Evolutionary conservation across 129 eudicot genomes (phyloP).

Genomic region (Lactuca saligna): DNA sequence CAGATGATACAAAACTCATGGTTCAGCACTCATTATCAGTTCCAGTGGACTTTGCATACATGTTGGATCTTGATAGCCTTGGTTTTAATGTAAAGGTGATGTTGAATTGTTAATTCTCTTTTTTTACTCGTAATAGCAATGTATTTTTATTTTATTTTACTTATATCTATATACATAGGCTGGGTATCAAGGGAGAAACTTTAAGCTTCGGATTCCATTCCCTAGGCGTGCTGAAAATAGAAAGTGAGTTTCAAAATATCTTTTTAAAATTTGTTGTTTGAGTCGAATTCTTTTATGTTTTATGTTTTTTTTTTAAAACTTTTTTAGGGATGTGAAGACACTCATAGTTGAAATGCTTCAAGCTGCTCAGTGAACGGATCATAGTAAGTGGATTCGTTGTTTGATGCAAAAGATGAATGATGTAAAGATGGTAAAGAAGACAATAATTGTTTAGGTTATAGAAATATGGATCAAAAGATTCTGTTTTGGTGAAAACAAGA

Average conservation of each 20-base stretch:
- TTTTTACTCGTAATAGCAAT: too few relatives aligned
- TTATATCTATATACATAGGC: constrained; percentile 40
- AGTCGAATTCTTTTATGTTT: neutral
- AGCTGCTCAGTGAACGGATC: constrained; percentile 50
- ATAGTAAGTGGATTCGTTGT: neutral
- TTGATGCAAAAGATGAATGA: neutral
- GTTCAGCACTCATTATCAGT: constrained; percentile 86
- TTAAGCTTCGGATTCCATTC: constrained; percentile 94
- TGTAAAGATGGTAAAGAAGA: neutral
- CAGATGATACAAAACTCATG: constrained; percentile 82
- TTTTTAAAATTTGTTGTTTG: neutral
- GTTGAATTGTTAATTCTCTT: neutral
- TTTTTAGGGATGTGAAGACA: constrained; percentile 74
- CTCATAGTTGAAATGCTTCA: constrained; percentile 92
- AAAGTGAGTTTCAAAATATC: constrained; percentile 53
- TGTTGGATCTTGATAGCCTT: constrained; percentile 83
- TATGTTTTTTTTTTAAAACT: neutral
- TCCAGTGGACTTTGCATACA: constrained; percentile 91
- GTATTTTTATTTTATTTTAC: neutral
- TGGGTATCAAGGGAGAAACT: constrained; percentile 66
- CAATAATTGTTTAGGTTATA: neutral
- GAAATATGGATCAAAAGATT: neutral
- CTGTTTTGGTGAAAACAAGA: neutral
- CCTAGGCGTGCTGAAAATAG: constrained; percentile 79
- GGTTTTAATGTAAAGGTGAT: constrained; percentile 93